Percentiles rank a stretch among this genome's conserved stretches.
Evolutionary conservation across 1,284 basidiomycete genomes (phyloP).

Genomic region (Porogramme epimiltina): DNA sequence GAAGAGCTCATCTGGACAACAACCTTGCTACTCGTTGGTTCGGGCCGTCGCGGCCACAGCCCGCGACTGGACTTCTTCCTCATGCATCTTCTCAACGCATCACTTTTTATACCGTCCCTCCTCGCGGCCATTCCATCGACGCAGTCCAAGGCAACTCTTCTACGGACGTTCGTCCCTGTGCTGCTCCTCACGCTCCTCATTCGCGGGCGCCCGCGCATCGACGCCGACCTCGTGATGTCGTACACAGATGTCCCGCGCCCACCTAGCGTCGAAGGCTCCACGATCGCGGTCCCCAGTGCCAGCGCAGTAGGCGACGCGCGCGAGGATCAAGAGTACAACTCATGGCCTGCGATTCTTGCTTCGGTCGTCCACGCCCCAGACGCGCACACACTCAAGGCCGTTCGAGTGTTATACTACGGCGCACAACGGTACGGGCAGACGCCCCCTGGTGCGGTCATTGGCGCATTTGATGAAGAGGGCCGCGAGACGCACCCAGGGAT

Average conservation of each 20-base stretch:
- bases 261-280: constrained; percentile 6
- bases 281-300: constrained; percentile 20
- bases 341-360: constrained; percentile 61
- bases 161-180: constrained; percentile 49
- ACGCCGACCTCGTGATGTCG: constrained; percentile 55
- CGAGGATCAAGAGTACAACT: constrained; percentile 45
- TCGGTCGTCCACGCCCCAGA: constrained; percentile 58
- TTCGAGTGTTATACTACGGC: constrained; percentile 57
- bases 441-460: constrained; percentile 44
- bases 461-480: constrained; percentile 40
- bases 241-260: constrained; percentile 49
- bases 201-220: constrained; percentile 62
- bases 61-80: constrained; percentile 71
- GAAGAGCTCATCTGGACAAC: constrained; percentile 57
- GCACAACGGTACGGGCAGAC: constrained; percentile 51
- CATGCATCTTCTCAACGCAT: constrained; percentile 68
- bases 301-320: constrained; percentile 39
- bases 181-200: constrained; percentile 47
- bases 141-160: constrained; percentile 45
- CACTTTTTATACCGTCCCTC: constrained; percentile 59
- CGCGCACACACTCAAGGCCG: constrained; percentile 61
- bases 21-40: constrained; percentile 55
- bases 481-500: constrained; percentile 48
- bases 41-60: constrained; percentile 49
- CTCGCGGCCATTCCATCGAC: constrained; percentile 39